phyloP scores from a whole-genome alignment of 176 grass and related monocot genomes.

The Juncus effusus region DNA sequence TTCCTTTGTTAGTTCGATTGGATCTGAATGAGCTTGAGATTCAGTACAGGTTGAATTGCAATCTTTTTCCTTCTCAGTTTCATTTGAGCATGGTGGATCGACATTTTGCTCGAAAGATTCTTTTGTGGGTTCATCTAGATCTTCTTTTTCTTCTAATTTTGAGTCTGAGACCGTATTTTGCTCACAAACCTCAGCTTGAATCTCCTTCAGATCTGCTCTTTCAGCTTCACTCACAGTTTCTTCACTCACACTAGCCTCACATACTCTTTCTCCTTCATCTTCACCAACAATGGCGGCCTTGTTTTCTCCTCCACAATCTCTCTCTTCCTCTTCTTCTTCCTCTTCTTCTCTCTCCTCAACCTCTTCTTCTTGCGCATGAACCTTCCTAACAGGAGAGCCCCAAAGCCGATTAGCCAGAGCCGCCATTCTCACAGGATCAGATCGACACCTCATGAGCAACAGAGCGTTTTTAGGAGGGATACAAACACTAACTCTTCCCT shows the following conservation, averaged over 20 bases:
- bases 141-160: slow-evolving; percentile 1
- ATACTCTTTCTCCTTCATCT: slow-evolving; percentile 21
- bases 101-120: slow-evolving; percentile 10
- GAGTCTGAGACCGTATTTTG: slow-evolving; percentile 18
- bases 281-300: slow-evolving; percentile 24
- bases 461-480: slow-evolving; percentile 87
- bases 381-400: slow-evolving; percentile 66
- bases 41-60: neutral
- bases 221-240: slow-evolving; percentile 22
- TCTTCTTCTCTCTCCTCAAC: slow-evolving; percentile 12
- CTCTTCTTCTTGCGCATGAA: slow-evolving; percentile 35
- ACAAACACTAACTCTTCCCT: slow-evolving; percentile 77
- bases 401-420: slow-evolving; percentile 61
- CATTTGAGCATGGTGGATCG: neutral
- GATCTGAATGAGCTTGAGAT: neutral
- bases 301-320: slow-evolving; percentile 25
- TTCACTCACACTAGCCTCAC: slow-evolving; percentile 13
- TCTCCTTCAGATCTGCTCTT: slow-evolving; percentile 21
- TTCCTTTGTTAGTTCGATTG: neutral
- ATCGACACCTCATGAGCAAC: slow-evolving; percentile 90
- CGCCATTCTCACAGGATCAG: slow-evolving; percentile 89
- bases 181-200: slow-evolving; percentile 31
- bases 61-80: slow-evolving; percentile 3
- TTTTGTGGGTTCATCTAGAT: neutral
- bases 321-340: slow-evolving; percentile 8